A percentile compares a stretch with the other conserved stretches of the same genome.
These are phyloP conservation scores for Aspergillus taichungensis DNA, from an alignment of 495 filamentous ascomycete genomes.

Conservation along the genomic window DNA sequence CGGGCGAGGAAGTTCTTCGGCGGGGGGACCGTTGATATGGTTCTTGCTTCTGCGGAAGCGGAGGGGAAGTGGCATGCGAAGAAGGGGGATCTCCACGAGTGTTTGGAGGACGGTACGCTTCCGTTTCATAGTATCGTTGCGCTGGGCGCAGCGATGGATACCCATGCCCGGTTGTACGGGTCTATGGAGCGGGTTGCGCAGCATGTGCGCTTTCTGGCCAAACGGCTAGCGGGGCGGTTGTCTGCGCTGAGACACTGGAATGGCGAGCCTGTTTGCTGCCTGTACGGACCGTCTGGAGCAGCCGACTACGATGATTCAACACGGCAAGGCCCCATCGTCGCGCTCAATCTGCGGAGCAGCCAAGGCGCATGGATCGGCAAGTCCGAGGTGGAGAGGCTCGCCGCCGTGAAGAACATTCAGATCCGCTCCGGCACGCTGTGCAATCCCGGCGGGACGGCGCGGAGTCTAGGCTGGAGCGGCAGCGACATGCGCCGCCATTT, in stretches of 20 bases:
- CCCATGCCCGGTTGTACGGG: conserved; percentile 60
- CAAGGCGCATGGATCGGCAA: conserved; percentile 67
- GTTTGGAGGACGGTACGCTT: conserved; percentile 82
- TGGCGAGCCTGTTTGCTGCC: conserved; percentile 50
- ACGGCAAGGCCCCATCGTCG: conserved; percentile 67
- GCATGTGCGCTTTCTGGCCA: conserved; percentile 64
- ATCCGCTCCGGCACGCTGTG: conserved; percentile 80
- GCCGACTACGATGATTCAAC: conserved; percentile 31
- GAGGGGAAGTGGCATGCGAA: conserved; percentile 56
- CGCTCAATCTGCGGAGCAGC: conserved; percentile 70
- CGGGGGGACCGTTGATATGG: conserved; percentile 90
- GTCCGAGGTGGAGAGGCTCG: conserved; percentile 76
- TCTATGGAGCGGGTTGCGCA: conserved; percentile 60
- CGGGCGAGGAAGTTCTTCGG: conserved; percentile 71
- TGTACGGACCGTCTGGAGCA: conserved; percentile 49
- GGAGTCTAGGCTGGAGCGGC: conserved; percentile 55
- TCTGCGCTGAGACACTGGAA: conserved; percentile 57
- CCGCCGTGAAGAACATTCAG: conserved; percentile 68
- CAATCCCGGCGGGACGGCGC: conserved; percentile 80
- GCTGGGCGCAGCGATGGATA: conserved; percentile 59
- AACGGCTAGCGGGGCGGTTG: conserved; percentile 50
- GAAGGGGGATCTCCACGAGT: conserved; percentile 68
- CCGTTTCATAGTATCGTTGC: conserved; percentile 86
- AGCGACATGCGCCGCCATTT: conserved; percentile 78
- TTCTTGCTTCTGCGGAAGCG: conserved; percentile 19